Percentiles rank a stretch among this genome's conserved stretches.
Evolutionary conservation across 331 rosid genomes (phyloP).

Genomic region (Pyracantha coccinea): DNA sequence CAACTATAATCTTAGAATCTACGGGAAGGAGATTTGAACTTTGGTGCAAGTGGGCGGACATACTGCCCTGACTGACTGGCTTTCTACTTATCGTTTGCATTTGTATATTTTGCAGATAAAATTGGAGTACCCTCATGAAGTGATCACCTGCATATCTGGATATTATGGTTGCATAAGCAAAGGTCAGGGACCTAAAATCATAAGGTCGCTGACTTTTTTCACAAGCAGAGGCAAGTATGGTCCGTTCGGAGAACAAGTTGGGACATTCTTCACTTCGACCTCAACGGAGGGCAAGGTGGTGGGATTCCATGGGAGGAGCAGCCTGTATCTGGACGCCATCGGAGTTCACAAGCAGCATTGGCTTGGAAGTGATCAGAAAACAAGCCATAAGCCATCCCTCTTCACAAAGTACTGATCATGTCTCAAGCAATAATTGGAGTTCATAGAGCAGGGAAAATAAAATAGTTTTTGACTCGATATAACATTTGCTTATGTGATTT

Average conservation of each 20-base stretch:
- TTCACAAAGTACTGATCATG: conserved; percentile 53
- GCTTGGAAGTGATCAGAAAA: conserved; percentile 68
- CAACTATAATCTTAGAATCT: too few relatives aligned
- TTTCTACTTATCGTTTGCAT: background rate
- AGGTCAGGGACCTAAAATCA: conserved; percentile 34
- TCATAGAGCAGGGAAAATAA: background rate
- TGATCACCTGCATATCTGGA: conserved; percentile 63
- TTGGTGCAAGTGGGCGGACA: too few relatives aligned
- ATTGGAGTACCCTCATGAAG: conserved; percentile 80
- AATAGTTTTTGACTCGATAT: background rate
- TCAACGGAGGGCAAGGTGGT: conserved; percentile 82
- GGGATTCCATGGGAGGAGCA: conserved; percentile 89
- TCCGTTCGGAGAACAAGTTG: conserved; percentile 82
- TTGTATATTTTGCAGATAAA: conserved; percentile 45
- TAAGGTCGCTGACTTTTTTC: conserved; percentile 58
- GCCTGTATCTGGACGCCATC: conserved; percentile 81
- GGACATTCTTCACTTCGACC: conserved; percentile 79
- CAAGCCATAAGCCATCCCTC: conserved; percentile 36
- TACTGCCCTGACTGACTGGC: too few relatives aligned
- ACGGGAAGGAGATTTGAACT: too few relatives aligned
- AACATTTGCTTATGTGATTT: too few relatives aligned
- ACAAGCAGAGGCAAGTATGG: conserved; percentile 82
- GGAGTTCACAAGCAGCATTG: conserved; percentile 97
- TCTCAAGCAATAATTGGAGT: background rate
- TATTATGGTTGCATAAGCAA: conserved; percentile 43